These are phyloP conservation scores for Psilocybe sp. DNA, from an alignment of 768 basidiomycete genomes.

Conservation along the genomic window DNA sequence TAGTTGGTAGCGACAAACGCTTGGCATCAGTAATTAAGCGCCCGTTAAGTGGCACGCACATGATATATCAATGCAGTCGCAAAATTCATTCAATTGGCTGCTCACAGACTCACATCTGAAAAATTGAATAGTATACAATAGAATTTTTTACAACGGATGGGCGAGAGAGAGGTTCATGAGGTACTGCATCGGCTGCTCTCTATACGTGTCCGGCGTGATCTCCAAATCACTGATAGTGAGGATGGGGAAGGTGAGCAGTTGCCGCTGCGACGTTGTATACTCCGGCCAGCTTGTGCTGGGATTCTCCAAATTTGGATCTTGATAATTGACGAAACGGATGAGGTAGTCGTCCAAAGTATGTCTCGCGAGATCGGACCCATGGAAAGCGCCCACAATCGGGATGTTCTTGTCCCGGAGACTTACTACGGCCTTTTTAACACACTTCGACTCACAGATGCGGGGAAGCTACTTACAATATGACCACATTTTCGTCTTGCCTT, in stretches of 20 bases:
- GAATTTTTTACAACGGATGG: slow-evolving; percentile 16
- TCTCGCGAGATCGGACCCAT: slow-evolving; percentile 22
- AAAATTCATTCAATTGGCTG: neutral
- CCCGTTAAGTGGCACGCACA: too few relatives aligned
- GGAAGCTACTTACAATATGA: slow-evolving; percentile 30
- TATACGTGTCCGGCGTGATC: slow-evolving; percentile 27
- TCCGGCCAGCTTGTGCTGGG: slow-evolving; percentile 24
- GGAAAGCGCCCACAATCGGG: slow-evolving; percentile 21
- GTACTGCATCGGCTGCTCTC: slow-evolving; percentile 24
- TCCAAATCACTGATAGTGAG: slow-evolving; percentile 5
- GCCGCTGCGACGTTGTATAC: slow-evolving; percentile 21
- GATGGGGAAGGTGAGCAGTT: slow-evolving; percentile 21
- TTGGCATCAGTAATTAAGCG: too few relatives aligned
- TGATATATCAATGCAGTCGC: neutral
- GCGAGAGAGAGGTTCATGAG: slow-evolving; percentile 23
- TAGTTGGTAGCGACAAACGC: too few relatives aligned
- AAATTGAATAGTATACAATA: too few relatives aligned
- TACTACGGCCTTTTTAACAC: too few relatives aligned
- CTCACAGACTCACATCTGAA: neutral
- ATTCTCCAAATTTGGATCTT: slow-evolving; percentile 38
- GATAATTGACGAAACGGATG: slow-evolving; percentile 19
- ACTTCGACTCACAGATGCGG: too few relatives aligned
- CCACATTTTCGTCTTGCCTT: slow-evolving; percentile 37
- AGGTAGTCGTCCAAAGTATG: slow-evolving; percentile 22
- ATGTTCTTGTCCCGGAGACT: slow-evolving; percentile 16